Conservation (phyloP, 2,329 filamentous ascomycete genomes). For the Geosmithia putterillii region DNA sequence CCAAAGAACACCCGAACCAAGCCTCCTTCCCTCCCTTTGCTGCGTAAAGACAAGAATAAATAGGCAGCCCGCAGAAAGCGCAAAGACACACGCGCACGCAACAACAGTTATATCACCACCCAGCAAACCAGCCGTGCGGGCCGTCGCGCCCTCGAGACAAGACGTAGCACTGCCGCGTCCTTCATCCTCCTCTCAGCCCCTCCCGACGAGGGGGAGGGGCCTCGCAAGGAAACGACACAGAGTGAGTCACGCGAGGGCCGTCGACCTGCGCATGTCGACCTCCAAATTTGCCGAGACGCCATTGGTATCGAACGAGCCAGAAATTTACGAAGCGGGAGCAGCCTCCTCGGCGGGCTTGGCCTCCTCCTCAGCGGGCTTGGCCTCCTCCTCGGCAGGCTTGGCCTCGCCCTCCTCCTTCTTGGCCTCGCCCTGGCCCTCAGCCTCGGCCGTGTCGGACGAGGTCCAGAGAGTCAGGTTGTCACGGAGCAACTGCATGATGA, state of each 20-base stretch:
- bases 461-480: slow-evolving; percentile 98
- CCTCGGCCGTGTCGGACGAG: slow-evolving; percentile 78
- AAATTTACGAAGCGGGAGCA: slow-evolving; percentile 36
- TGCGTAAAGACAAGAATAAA: not conserved
- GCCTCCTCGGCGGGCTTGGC: slow-evolving; percentile 26
- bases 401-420: slow-evolving; percentile 46
- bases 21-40: not conserved
- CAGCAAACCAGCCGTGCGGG: slow-evolving; percentile 5
- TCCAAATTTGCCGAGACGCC: slow-evolving; percentile 20
- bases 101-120: slow-evolving; percentile 5
- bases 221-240: too few relatives aligned
- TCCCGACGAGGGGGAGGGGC: too few relatives aligned
- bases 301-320: slow-evolving; percentile 22
- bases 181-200: too few relatives aligned
- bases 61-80: slow-evolving; percentile 1
- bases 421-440: slow-evolving; percentile 48
- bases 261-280: slow-evolving; percentile 21
- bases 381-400: slow-evolving; percentile 28
- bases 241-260: too few relatives aligned
- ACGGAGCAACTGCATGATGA: slow-evolving; percentile 97
- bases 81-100: slow-evolving; percentile 3
- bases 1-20: not conserved
- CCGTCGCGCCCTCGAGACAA: not conserved
- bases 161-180: too few relatives aligned
- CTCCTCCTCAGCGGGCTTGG: slow-evolving; percentile 33